phyloP scores from a whole-genome alignment of 2,329 filamentous ascomycete species.

The Rugonectria rugulosa region DNA sequence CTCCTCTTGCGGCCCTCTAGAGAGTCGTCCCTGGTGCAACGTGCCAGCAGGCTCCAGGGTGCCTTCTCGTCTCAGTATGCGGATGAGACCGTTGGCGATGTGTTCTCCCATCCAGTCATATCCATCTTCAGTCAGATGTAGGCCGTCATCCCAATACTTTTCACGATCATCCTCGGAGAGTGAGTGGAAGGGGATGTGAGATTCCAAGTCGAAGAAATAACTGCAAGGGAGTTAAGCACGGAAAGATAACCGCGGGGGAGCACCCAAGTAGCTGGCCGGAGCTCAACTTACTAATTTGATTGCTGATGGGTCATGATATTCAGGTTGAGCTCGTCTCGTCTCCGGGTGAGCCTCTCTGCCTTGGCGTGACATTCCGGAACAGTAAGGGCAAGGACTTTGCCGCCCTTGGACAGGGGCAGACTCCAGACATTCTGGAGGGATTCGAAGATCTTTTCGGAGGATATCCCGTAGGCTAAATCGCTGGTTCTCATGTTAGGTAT shows the following conservation, averaged over 20 bases:
- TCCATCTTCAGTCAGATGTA: conserved; percentile 65
- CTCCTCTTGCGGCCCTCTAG: conserved; percentile 14
- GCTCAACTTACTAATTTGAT: conserved; percentile 58
- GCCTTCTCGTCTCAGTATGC: conserved; percentile 50
- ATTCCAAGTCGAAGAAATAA: conserved; percentile 63
- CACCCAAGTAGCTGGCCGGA: not conserved
- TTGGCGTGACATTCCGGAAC: conserved; percentile 60
- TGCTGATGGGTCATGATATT: conserved; percentile 58
- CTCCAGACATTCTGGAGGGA: conserved; percentile 60
- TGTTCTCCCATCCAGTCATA: conserved; percentile 69
- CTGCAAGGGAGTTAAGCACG: conserved; percentile 46
- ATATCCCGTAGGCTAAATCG: conserved; percentile 56
- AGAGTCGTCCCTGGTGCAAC: not conserved
- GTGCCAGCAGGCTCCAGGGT: conserved; percentile 24
- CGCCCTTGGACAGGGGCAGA: conserved; percentile 55
- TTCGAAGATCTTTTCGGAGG: conserved; percentile 54
- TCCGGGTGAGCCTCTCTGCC: conserved; percentile 39
- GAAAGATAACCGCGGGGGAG: not conserved
- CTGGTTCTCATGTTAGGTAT: conserved; percentile 42
- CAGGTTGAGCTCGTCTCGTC: conserved; percentile 58
- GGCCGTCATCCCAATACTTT: conserved; percentile 66
- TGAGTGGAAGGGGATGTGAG: conserved; percentile 60
- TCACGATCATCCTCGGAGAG: conserved; percentile 55
- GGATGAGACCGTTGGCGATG: conserved; percentile 61
- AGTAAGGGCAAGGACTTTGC: conserved; percentile 69